Evolutionary conservation across 768 basidiomycete species (phyloP).

Genomic region (Russula foetens): DNA sequence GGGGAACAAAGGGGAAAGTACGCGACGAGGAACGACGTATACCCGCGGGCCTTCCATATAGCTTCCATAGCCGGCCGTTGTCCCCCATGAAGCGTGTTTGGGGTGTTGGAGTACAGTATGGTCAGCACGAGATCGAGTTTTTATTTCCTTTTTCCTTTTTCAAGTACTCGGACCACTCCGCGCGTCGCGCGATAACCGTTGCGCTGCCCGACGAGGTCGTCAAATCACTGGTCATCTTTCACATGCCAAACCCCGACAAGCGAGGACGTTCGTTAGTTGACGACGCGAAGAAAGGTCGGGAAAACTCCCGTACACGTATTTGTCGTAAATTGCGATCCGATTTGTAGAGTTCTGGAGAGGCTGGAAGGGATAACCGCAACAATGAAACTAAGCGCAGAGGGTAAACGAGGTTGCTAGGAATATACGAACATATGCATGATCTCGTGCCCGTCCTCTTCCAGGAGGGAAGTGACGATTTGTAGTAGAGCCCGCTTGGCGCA

Average conservation of each 20-base stretch:
- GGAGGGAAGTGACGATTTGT: conserved; percentile 34
- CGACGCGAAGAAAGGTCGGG: conserved; percentile 19
- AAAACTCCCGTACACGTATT: conserved; percentile 36
- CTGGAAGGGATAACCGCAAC: conserved; percentile 34
- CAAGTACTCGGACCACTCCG: conserved; percentile 33
- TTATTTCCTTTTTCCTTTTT: conserved; percentile 38
- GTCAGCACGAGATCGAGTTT: conserved; percentile 56
- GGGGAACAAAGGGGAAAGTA: conserved; percentile 8
- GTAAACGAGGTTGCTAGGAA: neutral
- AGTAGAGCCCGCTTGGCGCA: conserved; percentile 49
- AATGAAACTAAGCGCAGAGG: neutral
- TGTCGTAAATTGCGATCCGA: conserved; percentile 45
- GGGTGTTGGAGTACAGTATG: conserved; percentile 51
- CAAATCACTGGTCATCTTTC: conserved; percentile 46
- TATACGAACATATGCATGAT: conserved; percentile 45
- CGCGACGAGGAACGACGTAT: conserved; percentile 63
- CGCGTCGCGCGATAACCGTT: conserved; percentile 37
- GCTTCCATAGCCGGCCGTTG: no score
- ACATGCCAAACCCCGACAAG: conserved; percentile 40
- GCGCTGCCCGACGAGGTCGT: conserved; percentile 38
- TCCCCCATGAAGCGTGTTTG: conserved; percentile 50
- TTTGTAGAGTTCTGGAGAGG: conserved; percentile 44
- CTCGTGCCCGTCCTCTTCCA: conserved; percentile 41
- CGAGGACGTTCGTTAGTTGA: conserved; percentile 25
- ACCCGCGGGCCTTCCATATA: conserved; percentile 45